Evolutionary conservation across 371 early-diverging fungal genomes (phyloP).

Genomic region (Mortierella sp.): DNA sequence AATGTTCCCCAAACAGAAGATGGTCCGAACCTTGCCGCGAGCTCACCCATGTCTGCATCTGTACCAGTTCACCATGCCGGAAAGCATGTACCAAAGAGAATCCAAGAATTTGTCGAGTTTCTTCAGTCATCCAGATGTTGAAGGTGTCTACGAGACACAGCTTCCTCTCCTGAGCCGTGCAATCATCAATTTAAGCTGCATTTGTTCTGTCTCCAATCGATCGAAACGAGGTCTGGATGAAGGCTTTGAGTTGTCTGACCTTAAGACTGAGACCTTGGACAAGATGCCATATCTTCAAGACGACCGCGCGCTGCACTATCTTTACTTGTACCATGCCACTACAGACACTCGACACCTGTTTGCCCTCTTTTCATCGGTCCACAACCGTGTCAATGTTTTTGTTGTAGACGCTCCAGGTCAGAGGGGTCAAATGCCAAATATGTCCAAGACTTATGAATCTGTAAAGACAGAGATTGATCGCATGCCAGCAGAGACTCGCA

Average conservation of each 20-base stretch:
- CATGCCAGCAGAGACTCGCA: conserved; percentile 26
- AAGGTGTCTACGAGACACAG: conserved; percentile 94
- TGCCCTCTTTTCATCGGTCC: conserved; percentile 74
- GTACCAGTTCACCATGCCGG: conserved; percentile 86
- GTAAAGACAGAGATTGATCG: conserved; percentile 51
- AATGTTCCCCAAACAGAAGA: conserved; percentile 45
- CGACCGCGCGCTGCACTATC: conserved; percentile 66
- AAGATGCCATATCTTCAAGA: conserved; percentile 58
- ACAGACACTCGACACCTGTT: conserved; percentile 81
- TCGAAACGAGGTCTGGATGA: conserved; percentile 54
- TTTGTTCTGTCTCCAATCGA: conserved; percentile 61
- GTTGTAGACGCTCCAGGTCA: conserved; percentile 76
- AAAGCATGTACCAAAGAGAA: conserved; percentile 79
- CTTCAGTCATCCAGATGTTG: conserved; percentile 90
- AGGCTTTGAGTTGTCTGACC: conserved; percentile 69
- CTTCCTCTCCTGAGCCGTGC: conserved; percentile 85
- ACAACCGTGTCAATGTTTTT: conserved; percentile 69
- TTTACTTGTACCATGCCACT: conserved; percentile 78
- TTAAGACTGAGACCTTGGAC: conserved; percentile 58
- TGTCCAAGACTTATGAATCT: conserved; percentile 64
- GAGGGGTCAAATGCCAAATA: conserved; percentile 81
- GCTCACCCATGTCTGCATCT: conserved; percentile 66
- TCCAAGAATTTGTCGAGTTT: conserved; percentile 77
- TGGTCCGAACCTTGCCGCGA: conserved; percentile 49
- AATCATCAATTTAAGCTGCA: conserved; percentile 78